Base-by-base conservation (phyloP, 352 stramenopile species). In the Phytophthora nicotianae region DNA sequence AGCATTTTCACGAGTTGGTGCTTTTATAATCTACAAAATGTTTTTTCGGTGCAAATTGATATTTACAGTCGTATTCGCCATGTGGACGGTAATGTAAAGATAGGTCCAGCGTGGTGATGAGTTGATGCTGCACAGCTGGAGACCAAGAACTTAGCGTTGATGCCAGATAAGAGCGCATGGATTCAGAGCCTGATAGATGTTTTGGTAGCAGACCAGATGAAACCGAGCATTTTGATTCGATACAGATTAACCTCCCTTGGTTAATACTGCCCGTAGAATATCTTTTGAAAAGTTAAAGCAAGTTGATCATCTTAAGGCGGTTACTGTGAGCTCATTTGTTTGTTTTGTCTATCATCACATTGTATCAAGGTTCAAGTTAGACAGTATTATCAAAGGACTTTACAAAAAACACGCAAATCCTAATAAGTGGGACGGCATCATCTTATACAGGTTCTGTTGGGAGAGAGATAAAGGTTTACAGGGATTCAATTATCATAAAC, bases 41-140 rank as follows among this genome's bases (percentile, higher is more conserved):
- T 8, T 16, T 37, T 57, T 57, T 58, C 35, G 46, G 38, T 51
- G 57, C 26, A 58, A 62, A 49, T 55, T 49, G 33, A 43, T 46
- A 55, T 55, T 37, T 20, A 43, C 42, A 40, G 33, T 63, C 46
- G 45, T 26, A 62, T 29, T 43, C 55, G 37, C 37, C 46, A 51
- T 26, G 38, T 64, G 56, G 56, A 38, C 46, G 52, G 52, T 60
- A 60, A 57, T 51, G 56, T 56, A 63, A 56, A 63, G 27, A 17
- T 50, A 20, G 21, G 23, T 24, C 19, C 29, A 24, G n/a, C 7
- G 23, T 33, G 1, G 32, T 24, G 43, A 62, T 55, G 56, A 57
- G 47, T 58, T 58, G 56, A 64, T 9, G 19, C 14, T 9, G 5
- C 19, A 43, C 46, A 55, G 42, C n/a, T 62, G 42, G 43, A 37